Evolutionary conservation across 1,139 yeast genomes (phyloP).

Genomic region (Candida sanyaensis): DNA sequence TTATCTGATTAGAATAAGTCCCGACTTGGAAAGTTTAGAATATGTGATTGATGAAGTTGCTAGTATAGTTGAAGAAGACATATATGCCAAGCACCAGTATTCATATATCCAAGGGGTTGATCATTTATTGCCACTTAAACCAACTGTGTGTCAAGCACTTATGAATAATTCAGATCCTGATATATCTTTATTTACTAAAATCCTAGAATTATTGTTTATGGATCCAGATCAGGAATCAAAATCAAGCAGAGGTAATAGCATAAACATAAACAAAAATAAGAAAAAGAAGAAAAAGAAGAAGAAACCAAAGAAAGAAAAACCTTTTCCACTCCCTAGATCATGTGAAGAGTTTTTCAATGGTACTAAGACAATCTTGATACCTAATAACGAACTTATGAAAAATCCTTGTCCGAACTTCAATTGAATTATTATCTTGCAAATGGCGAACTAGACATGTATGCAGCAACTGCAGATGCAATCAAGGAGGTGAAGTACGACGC

Average conservation of each 20-base stretch:
- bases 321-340: slow-evolving; percentile 18
- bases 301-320: slow-evolving; percentile 13
- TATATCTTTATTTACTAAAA: slow-evolving; percentile 26
- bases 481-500: slow-evolving; percentile 34
- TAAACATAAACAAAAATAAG: slow-evolving; percentile 8
- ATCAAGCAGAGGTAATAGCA: slow-evolving; percentile 5
- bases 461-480: slow-evolving; percentile 34
- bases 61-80: slow-evolving; percentile 61
- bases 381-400: slow-evolving; percentile 31
- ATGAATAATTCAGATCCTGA: slow-evolving; percentile 23
- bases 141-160: slow-evolving; percentile 43
- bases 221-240: slow-evolving; percentile 8
- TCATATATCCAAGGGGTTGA: slow-evolving; percentile 79
- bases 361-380: slow-evolving; percentile 35
- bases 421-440: slow-evolving; percentile 33
- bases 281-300: slow-evolving; percentile 13
- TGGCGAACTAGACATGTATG: slow-evolving; percentile 19
- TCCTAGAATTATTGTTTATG: slow-evolving; percentile 35
- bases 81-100: slow-evolving; percentile 65
- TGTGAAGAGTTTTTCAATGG: slow-evolving; percentile 32
- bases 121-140: slow-evolving; percentile 45
- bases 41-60: slow-evolving; percentile 51
- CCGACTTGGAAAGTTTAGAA: slow-evolving; percentile 30
- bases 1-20: slow-evolving; percentile 31
- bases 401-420: slow-evolving; percentile 29